Evolutionary conservation across 495 filamentous ascomycete species (phyloP).

Genomic region (Emericellopsis terricola): DNA sequence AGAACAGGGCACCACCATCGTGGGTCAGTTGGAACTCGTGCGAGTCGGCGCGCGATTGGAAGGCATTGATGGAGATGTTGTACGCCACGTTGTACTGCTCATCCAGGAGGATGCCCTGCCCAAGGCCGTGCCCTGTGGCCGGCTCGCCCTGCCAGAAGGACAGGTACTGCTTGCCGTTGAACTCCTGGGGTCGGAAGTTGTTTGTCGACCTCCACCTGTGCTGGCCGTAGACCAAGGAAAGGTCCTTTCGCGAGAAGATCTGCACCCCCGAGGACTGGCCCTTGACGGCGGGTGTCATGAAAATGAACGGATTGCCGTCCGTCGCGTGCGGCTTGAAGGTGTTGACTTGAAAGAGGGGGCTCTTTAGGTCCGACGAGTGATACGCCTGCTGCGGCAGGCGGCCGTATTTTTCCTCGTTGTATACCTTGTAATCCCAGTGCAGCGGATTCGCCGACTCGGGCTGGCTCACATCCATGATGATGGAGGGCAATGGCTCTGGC

Average conservation of each 20-base stretch:
- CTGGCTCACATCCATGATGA: background rate
- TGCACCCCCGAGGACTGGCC: background rate
- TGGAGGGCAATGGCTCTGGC: background rate
- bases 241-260: background rate
- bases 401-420: background rate
- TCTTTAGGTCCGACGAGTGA: background rate
- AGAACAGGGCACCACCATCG: constrained; percentile 3
- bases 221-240: background rate
- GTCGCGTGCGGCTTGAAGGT: background rate
- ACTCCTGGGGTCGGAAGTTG: background rate
- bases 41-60: constrained; percentile 1
- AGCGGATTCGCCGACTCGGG: background rate
- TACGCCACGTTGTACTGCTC: constrained; percentile 6
- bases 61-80: constrained; percentile 4
- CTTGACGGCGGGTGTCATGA: background rate
- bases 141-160: constrained; percentile 7
- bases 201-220: background rate
- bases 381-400: background rate
- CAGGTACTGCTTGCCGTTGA: constrained; percentile 5
- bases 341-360: background rate
- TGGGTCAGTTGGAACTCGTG: constrained; percentile 8
- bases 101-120: constrained; percentile 7
- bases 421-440: background rate
- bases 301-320: background rate
- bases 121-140: constrained; percentile 4